Evolutionary conservation across 2,329 filamentous ascomycete genomes (phyloP).

Genomic region (Monosporascus sp.): DNA sequence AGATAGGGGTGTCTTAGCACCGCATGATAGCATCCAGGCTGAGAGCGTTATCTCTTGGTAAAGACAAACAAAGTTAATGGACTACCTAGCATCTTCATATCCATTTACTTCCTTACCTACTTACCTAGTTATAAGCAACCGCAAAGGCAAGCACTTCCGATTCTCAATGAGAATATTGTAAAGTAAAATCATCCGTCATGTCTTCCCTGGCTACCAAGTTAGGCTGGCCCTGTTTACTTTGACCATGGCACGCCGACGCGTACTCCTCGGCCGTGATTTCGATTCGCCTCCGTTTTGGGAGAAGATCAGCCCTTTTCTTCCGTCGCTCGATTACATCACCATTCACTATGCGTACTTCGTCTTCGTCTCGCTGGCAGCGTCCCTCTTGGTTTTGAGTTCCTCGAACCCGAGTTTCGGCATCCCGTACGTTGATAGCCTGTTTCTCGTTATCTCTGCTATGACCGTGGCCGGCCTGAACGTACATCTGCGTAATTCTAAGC

Average conservation of each 20-base stretch:
- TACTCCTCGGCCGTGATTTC: not conserved
- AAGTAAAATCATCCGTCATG: no score
- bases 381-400: constrained; percentile 55
- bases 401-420: constrained; percentile 47
- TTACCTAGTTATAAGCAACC: no score
- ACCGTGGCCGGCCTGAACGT: constrained; percentile 56
- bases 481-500: not conserved
- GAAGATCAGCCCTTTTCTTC: constrained; percentile 24
- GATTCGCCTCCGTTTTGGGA: constrained; percentile 12
- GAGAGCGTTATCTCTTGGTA: no score
- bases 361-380: constrained; percentile 45
- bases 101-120: no score
- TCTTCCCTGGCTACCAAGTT: no score
- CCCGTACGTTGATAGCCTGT: constrained; percentile 58
- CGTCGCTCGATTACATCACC: constrained; percentile 54
- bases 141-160: no score
- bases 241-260: not conserved
- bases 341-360: constrained; percentile 65
- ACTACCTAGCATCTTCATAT: no score
- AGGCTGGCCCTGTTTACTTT: no score
- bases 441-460: constrained; percentile 61
- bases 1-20: no score
- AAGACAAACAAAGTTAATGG: no score
- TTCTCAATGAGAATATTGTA: no score
- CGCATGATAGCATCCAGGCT: no score